Base-by-base conservation (phyloP, 2,329 filamentous ascomycete genomes). In the Paecilomyces dactylethromorphus region DNA sequence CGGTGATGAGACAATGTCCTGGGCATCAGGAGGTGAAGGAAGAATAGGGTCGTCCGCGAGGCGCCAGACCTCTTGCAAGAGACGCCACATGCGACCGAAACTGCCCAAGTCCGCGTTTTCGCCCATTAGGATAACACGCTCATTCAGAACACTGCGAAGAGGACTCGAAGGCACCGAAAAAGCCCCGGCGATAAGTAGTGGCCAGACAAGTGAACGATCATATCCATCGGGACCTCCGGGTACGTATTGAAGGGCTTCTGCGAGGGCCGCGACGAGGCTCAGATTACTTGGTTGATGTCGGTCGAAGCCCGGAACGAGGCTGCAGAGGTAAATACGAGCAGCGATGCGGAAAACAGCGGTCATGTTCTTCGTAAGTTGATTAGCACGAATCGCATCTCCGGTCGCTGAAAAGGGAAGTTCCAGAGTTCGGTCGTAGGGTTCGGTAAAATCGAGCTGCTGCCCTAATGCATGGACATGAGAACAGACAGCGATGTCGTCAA, bases 271-370 rank as follows among this genome's bases (percentile, higher is more conserved):
- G 50, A 97, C 85, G 24, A 97, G 82, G 64, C 87, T 87, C 68
- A 88, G 80, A 69, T 87, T 92, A 71, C 87, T 91, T 8, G 81
- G 79, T 67, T 94, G 88, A 59, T 81, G 82, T 54, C 89, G 89
- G 67, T 88, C 87, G 77, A 93, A 94, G 58, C 92, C 92, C 0
- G 93, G 93, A 0, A 97, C 90, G 35, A 99, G 82, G 70, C 90
- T 92, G 85, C 92, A 96, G n/a, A 97, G 87, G 77, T 97, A 97
- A 77, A 99, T 92, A 70, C 93, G 89, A 2, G 93, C 92, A 1
- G 93, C 93, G 57, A 96, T 81, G 68, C 93, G 90, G 85, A 96
- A 99, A 51, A 95, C 87, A 49, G 88, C 84, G 0, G 92, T 96
- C 76, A 97, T 91, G 80, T 95, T 96, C 74, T 85, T 87, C 71